These are phyloP conservation scores for Noccaea bulbosa DNA, from an alignment of 345 rosid genomes.

Conservation along the genomic window DNA sequence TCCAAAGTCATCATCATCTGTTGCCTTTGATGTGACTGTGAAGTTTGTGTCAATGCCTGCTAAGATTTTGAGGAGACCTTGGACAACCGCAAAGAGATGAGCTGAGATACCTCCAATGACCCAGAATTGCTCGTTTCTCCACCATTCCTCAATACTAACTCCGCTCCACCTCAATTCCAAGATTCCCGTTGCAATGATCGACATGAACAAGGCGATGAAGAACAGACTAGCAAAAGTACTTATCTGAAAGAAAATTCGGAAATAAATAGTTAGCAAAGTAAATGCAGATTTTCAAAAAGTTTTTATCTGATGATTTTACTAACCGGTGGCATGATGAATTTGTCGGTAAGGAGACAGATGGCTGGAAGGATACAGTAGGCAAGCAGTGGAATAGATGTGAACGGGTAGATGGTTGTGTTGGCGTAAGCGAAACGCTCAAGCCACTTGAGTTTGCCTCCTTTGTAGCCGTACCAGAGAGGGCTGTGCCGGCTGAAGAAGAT, in stretches of 20 bases:
- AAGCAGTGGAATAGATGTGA: slow-evolving; percentile 88
- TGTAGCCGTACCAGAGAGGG: slow-evolving; percentile 87
- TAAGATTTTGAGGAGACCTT: slow-evolving; percentile 82
- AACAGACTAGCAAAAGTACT: slow-evolving; percentile 94
- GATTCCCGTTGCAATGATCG: slow-evolving; percentile 84
- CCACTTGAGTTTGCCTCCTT: slow-evolving; percentile 92
- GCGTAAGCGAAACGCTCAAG: slow-evolving; percentile 89
- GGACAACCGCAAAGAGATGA: slow-evolving; percentile 89
- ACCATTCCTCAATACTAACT: slow-evolving; percentile 98
- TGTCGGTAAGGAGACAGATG: slow-evolving; percentile 90
- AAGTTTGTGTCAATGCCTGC: slow-evolving; percentile 95
- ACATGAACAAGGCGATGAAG: slow-evolving; percentile 80
- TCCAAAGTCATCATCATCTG: slow-evolving; percentile 87
- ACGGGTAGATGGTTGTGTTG: slow-evolving; percentile 94
- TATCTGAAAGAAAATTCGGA: slow-evolving; percentile 51
- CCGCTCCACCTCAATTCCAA: slow-evolving; percentile 97
- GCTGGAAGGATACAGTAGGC: slow-evolving; percentile 95
- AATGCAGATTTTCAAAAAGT: not conserved
- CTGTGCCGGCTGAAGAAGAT: slow-evolving; percentile 96
- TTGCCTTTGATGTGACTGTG: slow-evolving; percentile 90
- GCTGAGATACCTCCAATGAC: slow-evolving; percentile 97
- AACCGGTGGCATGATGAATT: slow-evolving; percentile 98
- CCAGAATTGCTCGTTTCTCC: slow-evolving; percentile 99
- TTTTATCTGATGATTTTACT: slow-evolving; percentile 11
- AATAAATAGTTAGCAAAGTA: slow-evolving; percentile 17